Base-by-base conservation (phyloP, 805 yeast species). In the Clavispora asparagi region DNA sequence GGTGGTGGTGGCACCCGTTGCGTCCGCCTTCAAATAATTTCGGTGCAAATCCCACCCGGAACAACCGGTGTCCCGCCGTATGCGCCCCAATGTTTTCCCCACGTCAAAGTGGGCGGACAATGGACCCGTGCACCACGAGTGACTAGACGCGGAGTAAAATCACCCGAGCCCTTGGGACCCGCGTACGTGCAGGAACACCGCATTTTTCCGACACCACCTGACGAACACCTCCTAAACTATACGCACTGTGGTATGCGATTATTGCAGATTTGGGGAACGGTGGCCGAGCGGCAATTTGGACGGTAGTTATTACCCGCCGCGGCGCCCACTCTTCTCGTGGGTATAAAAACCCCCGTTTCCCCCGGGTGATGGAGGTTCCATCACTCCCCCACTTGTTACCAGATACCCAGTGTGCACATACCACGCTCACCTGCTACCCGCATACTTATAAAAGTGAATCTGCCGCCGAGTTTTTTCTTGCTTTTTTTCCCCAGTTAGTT, bases 101-200 rank as follows among this genome's bases (percentile, higher is more conserved):
- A 33, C 37, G 37, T 6, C 17, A 31, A 33, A 17, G 37, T 33
- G 37, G 37, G 37, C 37, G n/a, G 7, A 16, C 37, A 8, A 9
- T 9, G 13, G 12, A 33, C 25, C 37, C 37, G 37, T 37, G 29
- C 40, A 37, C 45, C 39, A 27, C 42, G 25, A 23, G 41, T 45
- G 45, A 43, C 45, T n/a, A n/a, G 39, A 29, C 44, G 54, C 54
- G 54, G 54, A 51, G 54, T 43, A 35, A 46, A 44, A 49, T 37
- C 49, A 37, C 44, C 54, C 54, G 51, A 43, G 16, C 26, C 12
- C 19, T 26, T n/a, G 40, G 28, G 10, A 11, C 4, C 23, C 33
- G n/a, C 16, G n/a, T 23, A 19, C 23, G n/a, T 45, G 46, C 48
- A 36, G 42, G 45, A 29, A 14, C 17, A 16, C 10, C 8, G 16